phyloP scores from a whole-genome alignment of 78 protist species.

The Chrysochromulina parva region DNA sequence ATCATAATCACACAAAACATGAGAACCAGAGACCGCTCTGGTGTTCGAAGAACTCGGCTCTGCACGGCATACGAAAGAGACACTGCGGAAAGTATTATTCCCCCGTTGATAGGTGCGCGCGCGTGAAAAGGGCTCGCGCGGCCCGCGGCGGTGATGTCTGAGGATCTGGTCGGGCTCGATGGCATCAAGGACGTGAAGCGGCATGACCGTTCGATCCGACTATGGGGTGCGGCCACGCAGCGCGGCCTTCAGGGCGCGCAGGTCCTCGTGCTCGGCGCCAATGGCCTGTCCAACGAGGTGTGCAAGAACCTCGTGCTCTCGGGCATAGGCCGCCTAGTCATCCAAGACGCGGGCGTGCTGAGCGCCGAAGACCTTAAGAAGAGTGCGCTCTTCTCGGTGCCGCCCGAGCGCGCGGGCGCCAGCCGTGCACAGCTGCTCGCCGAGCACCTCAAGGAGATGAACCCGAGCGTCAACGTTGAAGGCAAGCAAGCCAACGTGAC shows the following conservation, averaged over 20 bases:
- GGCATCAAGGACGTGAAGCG: slow-evolving; percentile 1
- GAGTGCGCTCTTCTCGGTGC: not conserved
- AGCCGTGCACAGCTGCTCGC: slow-evolving; percentile 18
- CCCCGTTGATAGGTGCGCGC: no score
- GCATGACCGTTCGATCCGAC: slow-evolving; percentile 40
- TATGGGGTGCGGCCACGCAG: slow-evolving; percentile 44
- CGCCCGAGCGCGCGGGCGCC: not conserved
- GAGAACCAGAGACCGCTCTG: no score
- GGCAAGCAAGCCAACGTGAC: no score
- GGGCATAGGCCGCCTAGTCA: slow-evolving; percentile 18
- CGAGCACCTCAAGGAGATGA: not conserved
- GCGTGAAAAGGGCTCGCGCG: no score
- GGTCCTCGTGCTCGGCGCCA: slow-evolving; percentile 13
- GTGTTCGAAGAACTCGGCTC: no score
- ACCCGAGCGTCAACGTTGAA: slow-evolving; percentile 10
- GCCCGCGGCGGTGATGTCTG: no score
- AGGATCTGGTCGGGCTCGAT: no score
- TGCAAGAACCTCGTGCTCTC: slow-evolving; percentile 43
- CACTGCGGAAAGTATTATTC: no score
- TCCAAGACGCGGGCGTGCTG: not conserved
- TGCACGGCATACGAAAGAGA: no score
- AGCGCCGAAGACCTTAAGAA: not conserved
- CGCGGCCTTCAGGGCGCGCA: not conserved
- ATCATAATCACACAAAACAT: no score
- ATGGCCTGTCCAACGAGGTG: not conserved